Base-by-base conservation (phyloP, 441 rosid genomes). In the Daphne laureola region DNA sequence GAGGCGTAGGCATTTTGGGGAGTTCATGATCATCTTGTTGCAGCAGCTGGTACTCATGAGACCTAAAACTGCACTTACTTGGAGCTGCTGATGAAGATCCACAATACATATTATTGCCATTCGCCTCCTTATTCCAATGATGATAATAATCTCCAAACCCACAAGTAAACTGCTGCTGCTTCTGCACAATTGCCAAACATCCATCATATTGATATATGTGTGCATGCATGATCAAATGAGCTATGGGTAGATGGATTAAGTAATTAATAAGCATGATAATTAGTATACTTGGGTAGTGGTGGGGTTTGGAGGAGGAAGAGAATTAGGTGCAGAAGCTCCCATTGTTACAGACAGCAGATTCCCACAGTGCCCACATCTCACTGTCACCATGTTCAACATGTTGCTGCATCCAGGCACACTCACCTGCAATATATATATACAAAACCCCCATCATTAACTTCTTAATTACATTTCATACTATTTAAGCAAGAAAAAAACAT, bases 311-410 rank as follows among this genome's bases (percentile, higher is more conserved):
- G 95, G 84, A 68, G 64, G 25, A 51, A 75, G 70, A 45, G 85
- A 77, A 68, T n/a, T n/a, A n/a, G n/a, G n/a, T n/a, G 72, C 79
- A 21, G 25, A 21, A 21, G 71, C 79, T 59, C 77, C 96, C 84
- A 81, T 79, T 77, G 74, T 84, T 31, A 92, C 90, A 41, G 90
- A 78, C 47, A 89, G 83, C 78, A 89, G 60, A 81, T 86, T 92
- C 52, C 87, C 76, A 62, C 98, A 92, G 61, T 89, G 87, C 62
- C 98, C 98, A 62, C 97, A 92, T 73, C 97, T 76, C 17, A 92
- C 97, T 11, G 98, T 92, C 71, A 87, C 98, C 31, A 79, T 66
- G 60, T 73, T 80, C 74, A 59, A 69, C 76, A 84, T 40, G 63
- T 74, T 83, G 68, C 76, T 77, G 70, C 78, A 60, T 62, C n/a